phyloP scores from a whole-genome alignment of 768 basidiomycete species.

The Psilocybe cyanescens region DNA sequence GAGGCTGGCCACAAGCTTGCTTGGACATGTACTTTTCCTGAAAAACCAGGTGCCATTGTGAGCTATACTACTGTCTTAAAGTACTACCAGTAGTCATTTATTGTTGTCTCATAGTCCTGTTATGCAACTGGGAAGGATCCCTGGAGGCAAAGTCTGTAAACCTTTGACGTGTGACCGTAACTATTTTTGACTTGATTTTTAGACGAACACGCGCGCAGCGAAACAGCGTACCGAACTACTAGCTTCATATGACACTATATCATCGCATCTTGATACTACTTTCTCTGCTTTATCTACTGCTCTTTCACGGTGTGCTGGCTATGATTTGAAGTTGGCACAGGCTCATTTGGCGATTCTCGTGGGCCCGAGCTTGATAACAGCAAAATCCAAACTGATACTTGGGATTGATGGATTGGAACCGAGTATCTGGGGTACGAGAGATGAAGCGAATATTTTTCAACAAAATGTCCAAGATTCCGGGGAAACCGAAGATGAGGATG shows the following conservation, averaged over 20 bases:
- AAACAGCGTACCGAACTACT: constrained; percentile 69
- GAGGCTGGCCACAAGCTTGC: constrained; percentile 59
- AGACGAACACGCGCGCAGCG: constrained; percentile 51
- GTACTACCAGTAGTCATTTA: not conserved
- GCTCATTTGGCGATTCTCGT: constrained; percentile 67
- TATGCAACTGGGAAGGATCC: constrained; percentile 62
- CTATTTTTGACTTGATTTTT: not conserved
- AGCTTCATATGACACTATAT: constrained; percentile 67
- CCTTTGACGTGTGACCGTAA: not conserved
- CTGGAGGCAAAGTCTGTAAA: constrained; percentile 43
- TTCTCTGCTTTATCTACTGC: constrained; percentile 76
- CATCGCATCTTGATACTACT: constrained; percentile 75
- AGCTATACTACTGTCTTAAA: constrained; percentile 30
- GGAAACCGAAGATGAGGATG: constrained; percentile 27
- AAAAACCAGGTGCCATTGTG: constrained; percentile 83
- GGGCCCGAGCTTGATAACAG: constrained; percentile 65
- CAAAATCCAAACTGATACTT: constrained; percentile 63
- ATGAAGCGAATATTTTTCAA: constrained; percentile 28
- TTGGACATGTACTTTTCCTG: constrained; percentile 75
- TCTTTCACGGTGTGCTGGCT: constrained; percentile 40
- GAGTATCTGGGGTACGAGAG: constrained; percentile 40
- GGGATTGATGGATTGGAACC: constrained; percentile 68
- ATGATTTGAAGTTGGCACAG: constrained; percentile 23
- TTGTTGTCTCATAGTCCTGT: constrained; percentile 53
- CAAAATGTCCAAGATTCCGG: constrained; percentile 26